Evolutionary conservation across 768 basidiomycete genomes (phyloP).

Genomic region (Tephrocybe sp.): DNA sequence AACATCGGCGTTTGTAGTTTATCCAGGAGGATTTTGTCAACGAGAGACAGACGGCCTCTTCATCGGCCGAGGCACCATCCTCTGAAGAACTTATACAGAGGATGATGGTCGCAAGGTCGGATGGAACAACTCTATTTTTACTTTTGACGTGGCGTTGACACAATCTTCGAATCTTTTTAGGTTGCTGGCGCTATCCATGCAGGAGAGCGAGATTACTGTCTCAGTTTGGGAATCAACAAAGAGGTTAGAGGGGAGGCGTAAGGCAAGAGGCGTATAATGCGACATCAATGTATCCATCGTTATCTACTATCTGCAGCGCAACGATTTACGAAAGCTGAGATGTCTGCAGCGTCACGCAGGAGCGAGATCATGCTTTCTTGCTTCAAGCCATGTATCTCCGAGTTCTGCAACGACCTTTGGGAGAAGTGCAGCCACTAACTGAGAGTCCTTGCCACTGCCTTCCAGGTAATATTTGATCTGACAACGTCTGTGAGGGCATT

Average conservation of each 20-base stretch:
- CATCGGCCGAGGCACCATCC: constrained; percentile 36
- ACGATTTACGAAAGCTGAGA: too few species aligned
- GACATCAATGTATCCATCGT: background rate
- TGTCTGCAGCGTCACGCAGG: too few species aligned
- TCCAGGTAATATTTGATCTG: constrained; percentile 91
- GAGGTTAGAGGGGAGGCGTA: constrained; percentile 51
- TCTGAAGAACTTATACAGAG: constrained; percentile 65
- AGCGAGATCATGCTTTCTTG: constrained; percentile 37
- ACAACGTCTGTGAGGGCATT: constrained; percentile 15
- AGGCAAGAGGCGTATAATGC: constrained; percentile 21
- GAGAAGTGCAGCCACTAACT: constrained; percentile 50
- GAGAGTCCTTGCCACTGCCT: constrained; percentile 59
- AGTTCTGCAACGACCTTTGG: constrained; percentile 59
- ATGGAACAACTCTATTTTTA: constrained; percentile 3
- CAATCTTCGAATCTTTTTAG: constrained; percentile 32
- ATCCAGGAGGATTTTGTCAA: constrained; percentile 77
- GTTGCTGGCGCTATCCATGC: constrained; percentile 60
- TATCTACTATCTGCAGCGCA: background rate
- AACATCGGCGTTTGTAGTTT: constrained; percentile 39
- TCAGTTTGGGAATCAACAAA: constrained; percentile 68
- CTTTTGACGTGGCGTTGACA: background rate
- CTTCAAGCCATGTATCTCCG: constrained; percentile 68
- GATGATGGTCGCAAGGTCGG: constrained; percentile 72
- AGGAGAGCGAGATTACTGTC: constrained; percentile 53
- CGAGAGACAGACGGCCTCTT: constrained; percentile 34